A percentile compares a stretch with the other conserved stretches of the same genome.
phyloP scores from a whole-genome alignment of 2,329 filamentous ascomycete genomes.

The Colletotrichum scovillei region DNA sequence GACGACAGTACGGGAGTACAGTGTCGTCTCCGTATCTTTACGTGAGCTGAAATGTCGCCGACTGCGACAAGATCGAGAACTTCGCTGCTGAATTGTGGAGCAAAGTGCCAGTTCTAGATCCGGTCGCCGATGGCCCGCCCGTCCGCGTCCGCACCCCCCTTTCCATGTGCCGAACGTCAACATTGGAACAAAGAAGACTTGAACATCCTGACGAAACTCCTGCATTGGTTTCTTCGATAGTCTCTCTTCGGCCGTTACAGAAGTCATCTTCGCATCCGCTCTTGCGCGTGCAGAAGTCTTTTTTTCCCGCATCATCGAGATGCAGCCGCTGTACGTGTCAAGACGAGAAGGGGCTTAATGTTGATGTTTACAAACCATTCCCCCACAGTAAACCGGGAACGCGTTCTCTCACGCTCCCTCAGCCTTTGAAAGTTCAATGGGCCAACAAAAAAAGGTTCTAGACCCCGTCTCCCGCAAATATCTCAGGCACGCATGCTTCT shows the following conservation, averaged over 20 bases:
- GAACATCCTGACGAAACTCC: neutral
- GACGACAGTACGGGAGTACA: neutral
- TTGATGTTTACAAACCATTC: neutral
- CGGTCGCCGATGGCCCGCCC: neutral
- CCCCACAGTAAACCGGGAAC: neutral
- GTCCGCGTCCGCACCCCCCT: neutral
- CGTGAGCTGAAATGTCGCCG: neutral
- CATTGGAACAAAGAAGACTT: neutral
- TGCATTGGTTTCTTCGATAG: conserved; percentile 16
- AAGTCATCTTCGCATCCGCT: neutral
- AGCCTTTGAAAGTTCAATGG: neutral
- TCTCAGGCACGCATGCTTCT: conserved; percentile 22
- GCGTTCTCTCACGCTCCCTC: neutral
- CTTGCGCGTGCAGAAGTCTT: neutral
- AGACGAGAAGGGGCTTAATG: too few relatives aligned
- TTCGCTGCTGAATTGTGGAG: conserved; percentile 14
- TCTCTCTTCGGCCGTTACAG: neutral
- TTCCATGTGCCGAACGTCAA: conserved; percentile 13
- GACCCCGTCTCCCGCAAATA: neutral
- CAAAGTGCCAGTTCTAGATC: conserved; percentile 13
- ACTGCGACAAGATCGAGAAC: conserved; percentile 6
- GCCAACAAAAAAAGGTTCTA: conserved; percentile 14
- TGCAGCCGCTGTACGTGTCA: neutral
- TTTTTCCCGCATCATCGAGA: neutral
- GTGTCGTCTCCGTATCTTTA: neutral